Conservation (phyloP, 768 basidiomycete genomes). For the Psilocybe cyanescens region DNA sequence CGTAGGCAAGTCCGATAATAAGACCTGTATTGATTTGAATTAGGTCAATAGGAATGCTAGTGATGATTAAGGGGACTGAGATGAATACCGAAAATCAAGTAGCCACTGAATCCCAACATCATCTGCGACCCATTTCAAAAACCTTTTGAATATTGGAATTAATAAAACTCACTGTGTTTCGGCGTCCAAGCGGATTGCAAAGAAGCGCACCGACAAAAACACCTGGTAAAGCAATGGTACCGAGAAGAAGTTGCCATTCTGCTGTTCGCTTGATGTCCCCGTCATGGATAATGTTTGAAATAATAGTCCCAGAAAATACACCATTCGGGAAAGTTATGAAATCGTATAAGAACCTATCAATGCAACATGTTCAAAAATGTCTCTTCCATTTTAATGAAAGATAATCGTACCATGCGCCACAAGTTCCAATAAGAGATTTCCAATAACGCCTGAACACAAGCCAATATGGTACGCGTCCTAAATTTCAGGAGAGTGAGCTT, state of each 20-base stretch:
- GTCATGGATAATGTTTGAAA: conserved; percentile 64
- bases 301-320: conserved; percentile 69
- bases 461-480: conserved; percentile 62
- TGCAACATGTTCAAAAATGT: not conserved
- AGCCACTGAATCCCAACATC: conserved; percentile 72
- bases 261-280: conserved; percentile 60
- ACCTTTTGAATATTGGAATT: conserved; percentile 50
- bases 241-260: conserved; percentile 72
- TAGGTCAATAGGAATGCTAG: not conserved
- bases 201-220: conserved; percentile 49
- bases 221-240: conserved; percentile 65
- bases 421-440: conserved; percentile 70
- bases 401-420: conserved; percentile 63
- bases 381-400: not conserved
- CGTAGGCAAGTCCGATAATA: conserved; percentile 61
- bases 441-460: conserved; percentile 68
- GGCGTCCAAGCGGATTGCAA: conserved; percentile 51
- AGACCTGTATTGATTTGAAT: conserved; percentile 40
- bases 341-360: conserved; percentile 68
- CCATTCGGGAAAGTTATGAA: conserved; percentile 77
- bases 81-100: conserved; percentile 59
- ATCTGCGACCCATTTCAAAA: conserved; percentile 40
- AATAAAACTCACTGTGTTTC: conserved; percentile 67
- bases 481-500: not conserved
- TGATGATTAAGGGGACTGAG: not conserved